phyloP scores from a whole-genome alignment of 225 moss, liverwort and hornwort species.

The Marchantia polymorpha region DNA sequence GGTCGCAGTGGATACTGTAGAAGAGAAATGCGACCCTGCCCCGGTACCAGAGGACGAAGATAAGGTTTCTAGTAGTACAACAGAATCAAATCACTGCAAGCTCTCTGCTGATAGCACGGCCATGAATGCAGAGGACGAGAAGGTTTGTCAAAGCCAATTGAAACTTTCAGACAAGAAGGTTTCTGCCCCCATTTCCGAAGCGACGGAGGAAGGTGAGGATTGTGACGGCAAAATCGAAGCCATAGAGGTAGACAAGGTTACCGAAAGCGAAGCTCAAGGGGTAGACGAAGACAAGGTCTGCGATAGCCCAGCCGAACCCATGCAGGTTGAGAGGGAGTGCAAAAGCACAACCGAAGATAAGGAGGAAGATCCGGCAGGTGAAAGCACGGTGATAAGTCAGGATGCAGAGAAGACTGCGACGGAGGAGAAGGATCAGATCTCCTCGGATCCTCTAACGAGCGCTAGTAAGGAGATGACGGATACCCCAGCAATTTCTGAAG shows the following conservation, averaged over 20 bases:
- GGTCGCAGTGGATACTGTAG: conserved; percentile 2
- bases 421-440: background rate
- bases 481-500: background rate
- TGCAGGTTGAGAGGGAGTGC: conserved; percentile 1
- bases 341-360: background rate
- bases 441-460: background rate
- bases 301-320: background rate
- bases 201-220: background rate
- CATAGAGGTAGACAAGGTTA: background rate
- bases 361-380: background rate
- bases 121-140: background rate
- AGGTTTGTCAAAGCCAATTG: background rate
- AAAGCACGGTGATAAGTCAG: background rate
- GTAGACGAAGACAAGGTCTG: background rate
- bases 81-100: background rate
- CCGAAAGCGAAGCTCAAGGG: background rate
- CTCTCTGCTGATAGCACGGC: background rate
- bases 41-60: background rate
- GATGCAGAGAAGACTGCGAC: background rate
- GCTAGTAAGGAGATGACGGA: background rate
- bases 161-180: conserved; percentile 7
- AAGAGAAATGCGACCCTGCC: background rate
- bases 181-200: background rate
- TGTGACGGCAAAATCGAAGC: too few species aligned
- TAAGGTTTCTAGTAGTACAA: background rate